phyloP scores from a whole-genome alignment of 106 monocot species.

The Apostasia ramifera region DNA sequence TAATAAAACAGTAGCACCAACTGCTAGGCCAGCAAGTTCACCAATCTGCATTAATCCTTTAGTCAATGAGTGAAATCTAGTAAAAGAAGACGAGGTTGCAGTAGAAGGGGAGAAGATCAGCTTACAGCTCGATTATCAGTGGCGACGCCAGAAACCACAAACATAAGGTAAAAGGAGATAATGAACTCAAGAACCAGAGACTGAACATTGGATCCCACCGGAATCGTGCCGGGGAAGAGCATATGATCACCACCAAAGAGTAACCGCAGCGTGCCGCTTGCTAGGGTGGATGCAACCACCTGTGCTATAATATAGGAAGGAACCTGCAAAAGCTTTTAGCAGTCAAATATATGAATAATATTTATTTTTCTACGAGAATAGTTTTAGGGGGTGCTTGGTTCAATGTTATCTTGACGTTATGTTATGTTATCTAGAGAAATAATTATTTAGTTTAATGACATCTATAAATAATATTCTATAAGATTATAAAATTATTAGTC shows the following conservation, averaged over 20 bases:
- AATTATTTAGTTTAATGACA: too few species aligned
- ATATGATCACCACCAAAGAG: slow-evolving; percentile 42
- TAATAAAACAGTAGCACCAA: slow-evolving; percentile 66
- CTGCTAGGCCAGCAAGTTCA: slow-evolving; percentile 75
- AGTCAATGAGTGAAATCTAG: not conserved
- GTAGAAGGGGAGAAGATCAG: not conserved
- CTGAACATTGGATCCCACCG: slow-evolving; percentile 55
- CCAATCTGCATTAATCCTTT: slow-evolving; percentile 46
- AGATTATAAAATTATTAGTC: too few species aligned
- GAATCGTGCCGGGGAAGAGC: slow-evolving; percentile 60
- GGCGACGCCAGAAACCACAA: slow-evolving; percentile 85
- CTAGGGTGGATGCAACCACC: slow-evolving; percentile 58
- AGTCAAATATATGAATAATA: too few species aligned
- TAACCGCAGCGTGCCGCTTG: slow-evolving; percentile 62
- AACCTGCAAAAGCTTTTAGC: slow-evolving; percentile 22
- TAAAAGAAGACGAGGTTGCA: not conserved
- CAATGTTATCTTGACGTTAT: too few species aligned
- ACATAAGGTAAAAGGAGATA: slow-evolving; percentile 91
- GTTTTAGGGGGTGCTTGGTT: too few species aligned
- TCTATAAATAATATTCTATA: too few species aligned
- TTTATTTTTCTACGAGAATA: too few species aligned
- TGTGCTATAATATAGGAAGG: slow-evolving; percentile 58
- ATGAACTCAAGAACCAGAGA: slow-evolving; percentile 75
- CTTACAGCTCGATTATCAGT: slow-evolving; percentile 83
- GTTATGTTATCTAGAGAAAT: too few species aligned